Evolutionary conservation across 176 grass and related monocot species (phyloP), one percentile per base, ranked within the genome.

Genomic region (Olyra latifolia): DNA sequence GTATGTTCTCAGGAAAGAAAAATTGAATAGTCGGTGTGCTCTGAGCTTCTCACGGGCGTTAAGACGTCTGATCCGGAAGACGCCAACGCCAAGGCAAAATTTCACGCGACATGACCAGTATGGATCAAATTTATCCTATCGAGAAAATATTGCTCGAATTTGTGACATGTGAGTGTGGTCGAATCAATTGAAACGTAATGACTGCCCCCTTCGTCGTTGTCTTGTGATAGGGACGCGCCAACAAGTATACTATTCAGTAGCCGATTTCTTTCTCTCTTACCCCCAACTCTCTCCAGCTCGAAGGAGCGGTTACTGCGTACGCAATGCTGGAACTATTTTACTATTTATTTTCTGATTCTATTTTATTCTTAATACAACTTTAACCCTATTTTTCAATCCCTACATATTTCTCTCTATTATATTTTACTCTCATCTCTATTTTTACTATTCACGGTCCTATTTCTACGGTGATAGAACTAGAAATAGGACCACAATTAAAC

Each of bases 201-300:
- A 24, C 23, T 44, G 45, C 35, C 54, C 32, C 4, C 0, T 28
- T 67, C 25, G 45, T 72, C 67, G 71, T 32, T 42, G 16, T 77
- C 45, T 45, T 65, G 67, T 56, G 83, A 80, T 25, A 23, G 69
- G 67, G 64, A 70, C 15, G 43, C 22, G 43, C 16, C 82, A 84
- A 39, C 41, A 19, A 77, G 30, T 29, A 12, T 22, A 46, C 27
- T 8, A 69, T 58, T 76, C 62, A 35, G 23, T 28, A 13, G 80
- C 53, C 41, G 38, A 48, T 47, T 71, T 39, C 6, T 6, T 17
- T 60, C 24, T 35, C 6, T 2, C 40, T 3, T 22, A 45, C 66
- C 19, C 22, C 53, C n/a, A 54, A 40, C 52, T 47, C 28, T 66
- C 17, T 5, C 9, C 22, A 11, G 15, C 17, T 39, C 7, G 25